Evolutionary conservation across 2,329 filamentous ascomycete genomes (phyloP).

Genomic region (Drechslerella dactyloides): DNA sequence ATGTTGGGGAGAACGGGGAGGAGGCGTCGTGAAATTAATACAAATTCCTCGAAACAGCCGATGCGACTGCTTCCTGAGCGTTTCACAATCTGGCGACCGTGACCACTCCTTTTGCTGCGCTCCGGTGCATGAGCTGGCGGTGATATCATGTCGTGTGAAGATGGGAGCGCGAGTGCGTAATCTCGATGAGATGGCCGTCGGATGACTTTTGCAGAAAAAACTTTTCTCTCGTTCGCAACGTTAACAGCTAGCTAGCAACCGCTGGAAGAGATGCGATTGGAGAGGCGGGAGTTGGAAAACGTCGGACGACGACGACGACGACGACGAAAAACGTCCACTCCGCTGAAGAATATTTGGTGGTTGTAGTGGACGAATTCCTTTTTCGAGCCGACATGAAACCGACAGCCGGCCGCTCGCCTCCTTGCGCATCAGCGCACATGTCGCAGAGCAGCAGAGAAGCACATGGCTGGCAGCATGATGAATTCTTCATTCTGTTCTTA

Average conservation of each 20-base stretch:
- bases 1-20: constrained; percentile 9
- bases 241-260: not conserved
- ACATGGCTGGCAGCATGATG: no score
- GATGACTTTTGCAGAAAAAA: constrained; percentile 21
- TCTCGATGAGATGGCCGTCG: constrained; percentile 28
- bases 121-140: constrained; percentile 39
- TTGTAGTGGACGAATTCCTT: no score
- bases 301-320: not conserved
- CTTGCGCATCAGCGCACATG: no score
- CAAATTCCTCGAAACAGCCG: constrained; percentile 25
- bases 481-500: no score
- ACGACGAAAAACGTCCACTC: no score
- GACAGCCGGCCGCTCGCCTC: no score
- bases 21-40: constrained; percentile 10
- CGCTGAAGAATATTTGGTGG: no score
- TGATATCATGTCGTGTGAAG: constrained; percentile 38
- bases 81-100: constrained; percentile 41
- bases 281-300: not conserved
- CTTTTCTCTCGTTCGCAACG: no score
- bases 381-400: no score
- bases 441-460: no score
- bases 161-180: constrained; percentile 25
- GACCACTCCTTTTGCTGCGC: constrained; percentile 41
- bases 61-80: constrained; percentile 24
- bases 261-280: constrained; percentile 11